Evolutionary conservation across 768 basidiomycete genomes (phyloP).

Genomic region (Amanita pallidorosea): DNA sequence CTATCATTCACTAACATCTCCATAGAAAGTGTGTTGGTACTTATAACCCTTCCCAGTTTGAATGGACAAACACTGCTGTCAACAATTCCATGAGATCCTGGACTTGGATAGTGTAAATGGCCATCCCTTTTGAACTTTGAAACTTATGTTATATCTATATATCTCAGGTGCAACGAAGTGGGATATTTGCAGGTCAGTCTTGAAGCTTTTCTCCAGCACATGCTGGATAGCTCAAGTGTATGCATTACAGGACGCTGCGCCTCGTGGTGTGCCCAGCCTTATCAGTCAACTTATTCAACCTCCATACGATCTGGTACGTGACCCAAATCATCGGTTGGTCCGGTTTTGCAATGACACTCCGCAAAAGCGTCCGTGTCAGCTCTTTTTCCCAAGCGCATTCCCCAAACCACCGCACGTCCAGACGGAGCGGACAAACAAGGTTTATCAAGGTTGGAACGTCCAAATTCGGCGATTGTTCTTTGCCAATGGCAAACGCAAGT

Average conservation of each 20-base stretch:
- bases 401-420: slow-evolving; percentile 32
- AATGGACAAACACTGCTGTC: slow-evolving; percentile 44
- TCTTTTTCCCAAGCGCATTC: slow-evolving; percentile 57
- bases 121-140: neutral
- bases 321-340: neutral
- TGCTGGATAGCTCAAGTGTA: neutral
- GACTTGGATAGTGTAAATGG: slow-evolving; percentile 53
- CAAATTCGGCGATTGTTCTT: slow-evolving; percentile 51
- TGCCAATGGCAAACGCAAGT: slow-evolving; percentile 57
- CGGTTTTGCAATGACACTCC: neutral
- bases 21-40: slow-evolving; percentile 30
- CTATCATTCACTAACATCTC: neutral
- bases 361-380: slow-evolving; percentile 59
- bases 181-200: slow-evolving; percentile 40
- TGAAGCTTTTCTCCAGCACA: neutral
- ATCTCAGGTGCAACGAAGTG: slow-evolving; percentile 56
- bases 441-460: slow-evolving; percentile 57
- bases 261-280: slow-evolving; percentile 26
- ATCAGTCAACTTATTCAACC: slow-evolving; percentile 48
- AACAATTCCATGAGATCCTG: slow-evolving; percentile 53
- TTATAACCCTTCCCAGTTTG: slow-evolving; percentile 26
- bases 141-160: neutral
- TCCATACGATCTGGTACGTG: slow-evolving; percentile 39
- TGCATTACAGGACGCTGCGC: slow-evolving; percentile 28
- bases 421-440: slow-evolving; percentile 29